phyloP scores from a whole-genome alignment of 1,139 yeast genomes.

The Taphrina deformans region DNA sequence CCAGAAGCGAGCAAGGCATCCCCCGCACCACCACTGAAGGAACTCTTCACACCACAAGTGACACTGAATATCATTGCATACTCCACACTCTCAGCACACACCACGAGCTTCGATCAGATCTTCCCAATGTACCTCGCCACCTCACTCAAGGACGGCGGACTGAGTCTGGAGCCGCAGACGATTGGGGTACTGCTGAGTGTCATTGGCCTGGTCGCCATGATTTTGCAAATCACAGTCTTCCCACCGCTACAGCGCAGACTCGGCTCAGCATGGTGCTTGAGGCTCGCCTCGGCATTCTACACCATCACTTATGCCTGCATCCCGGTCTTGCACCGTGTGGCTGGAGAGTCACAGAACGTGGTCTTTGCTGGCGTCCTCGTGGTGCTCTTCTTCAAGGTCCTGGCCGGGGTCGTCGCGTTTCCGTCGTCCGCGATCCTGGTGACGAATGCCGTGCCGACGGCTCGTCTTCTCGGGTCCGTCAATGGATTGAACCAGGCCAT shows the following conservation, averaged over 20 bases:
- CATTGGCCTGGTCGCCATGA: conserved; percentile 27
- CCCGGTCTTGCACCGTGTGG: conserved; percentile 49
- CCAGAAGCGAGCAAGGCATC: conserved; percentile 53
- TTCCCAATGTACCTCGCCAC: conserved; percentile 34
- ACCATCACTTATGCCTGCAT: conserved; percentile 50
- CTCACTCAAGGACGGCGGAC: conserved; percentile 28
- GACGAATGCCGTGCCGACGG: conserved; percentile 44
- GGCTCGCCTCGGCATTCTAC: conserved; percentile 29
- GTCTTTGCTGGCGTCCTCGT: conserved; percentile 33
- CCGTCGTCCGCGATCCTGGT: conserved; percentile 44
- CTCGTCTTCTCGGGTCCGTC: conserved; percentile 44
- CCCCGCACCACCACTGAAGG: conserved; percentile 51
- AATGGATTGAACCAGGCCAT: conserved; percentile 47
- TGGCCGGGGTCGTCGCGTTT: conserved; percentile 40
- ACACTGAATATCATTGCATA: conserved; percentile 15
- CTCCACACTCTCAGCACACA: conserved; percentile 18
- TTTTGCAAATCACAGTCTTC: conserved; percentile 28
- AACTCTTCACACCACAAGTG: conserved; percentile 29
- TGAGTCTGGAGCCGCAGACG: conserved; percentile 21
- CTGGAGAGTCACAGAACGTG: conserved; percentile 2
- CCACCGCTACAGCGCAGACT: conserved; percentile 25
- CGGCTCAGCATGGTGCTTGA: conserved; percentile 28
- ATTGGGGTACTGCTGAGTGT: conserved; percentile 26
- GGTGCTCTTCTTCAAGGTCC: conserved; percentile 38
- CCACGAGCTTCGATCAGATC: conserved; percentile 30